phyloP scores from a whole-genome alignment of 352 stramenopile species.

The Globisporangium abappressorium region DNA sequence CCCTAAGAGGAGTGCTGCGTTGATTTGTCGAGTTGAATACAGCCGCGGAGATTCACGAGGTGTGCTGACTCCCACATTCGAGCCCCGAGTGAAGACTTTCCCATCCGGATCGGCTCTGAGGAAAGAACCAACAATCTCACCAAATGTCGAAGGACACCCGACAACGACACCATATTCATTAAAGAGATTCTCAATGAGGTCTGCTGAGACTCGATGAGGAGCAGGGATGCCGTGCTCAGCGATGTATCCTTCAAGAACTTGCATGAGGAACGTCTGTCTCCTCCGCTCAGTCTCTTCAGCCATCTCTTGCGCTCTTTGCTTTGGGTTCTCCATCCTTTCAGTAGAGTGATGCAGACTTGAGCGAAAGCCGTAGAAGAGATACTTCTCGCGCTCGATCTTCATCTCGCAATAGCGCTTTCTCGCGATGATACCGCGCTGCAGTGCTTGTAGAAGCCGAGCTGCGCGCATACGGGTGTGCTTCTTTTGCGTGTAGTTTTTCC shows the following conservation, averaged over 20 bases:
- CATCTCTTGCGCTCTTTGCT: slow-evolving; percentile 30
- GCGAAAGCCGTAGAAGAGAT: slow-evolving; percentile 65
- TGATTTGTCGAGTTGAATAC: slow-evolving; percentile 41
- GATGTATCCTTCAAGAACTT: slow-evolving; percentile 57
- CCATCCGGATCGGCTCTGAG: slow-evolving; percentile 15
- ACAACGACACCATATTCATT: slow-evolving; percentile 68
- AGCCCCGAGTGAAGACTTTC: neutral
- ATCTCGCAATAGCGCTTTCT: slow-evolving; percentile 50
- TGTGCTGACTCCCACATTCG: neutral
- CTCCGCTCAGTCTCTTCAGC: slow-evolving; percentile 37
- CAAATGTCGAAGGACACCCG: slow-evolving; percentile 47
- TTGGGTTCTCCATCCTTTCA: slow-evolving; percentile 39
- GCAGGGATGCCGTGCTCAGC: slow-evolving; percentile 32
- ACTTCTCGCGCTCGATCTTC: slow-evolving; percentile 55
- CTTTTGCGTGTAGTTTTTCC: slow-evolving; percentile 47
- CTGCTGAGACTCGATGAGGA: slow-evolving; percentile 31
- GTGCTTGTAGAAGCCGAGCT: slow-evolving; percentile 57
- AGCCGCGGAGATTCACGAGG: slow-evolving; percentile 12
- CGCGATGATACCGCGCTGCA: slow-evolving; percentile 63
- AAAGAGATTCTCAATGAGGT: slow-evolving; percentile 39
- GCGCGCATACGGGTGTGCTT: slow-evolving; percentile 45
- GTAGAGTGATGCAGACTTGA: slow-evolving; percentile 52
- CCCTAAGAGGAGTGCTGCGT: slow-evolving; percentile 47
- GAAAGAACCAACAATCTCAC: slow-evolving; percentile 36
- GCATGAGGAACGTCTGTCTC: slow-evolving; percentile 64